These are phyloP conservation scores for Mucor plumbeus DNA, from an alignment of 371 early-diverging fungal genomes.

Conservation along the genomic window DNA sequence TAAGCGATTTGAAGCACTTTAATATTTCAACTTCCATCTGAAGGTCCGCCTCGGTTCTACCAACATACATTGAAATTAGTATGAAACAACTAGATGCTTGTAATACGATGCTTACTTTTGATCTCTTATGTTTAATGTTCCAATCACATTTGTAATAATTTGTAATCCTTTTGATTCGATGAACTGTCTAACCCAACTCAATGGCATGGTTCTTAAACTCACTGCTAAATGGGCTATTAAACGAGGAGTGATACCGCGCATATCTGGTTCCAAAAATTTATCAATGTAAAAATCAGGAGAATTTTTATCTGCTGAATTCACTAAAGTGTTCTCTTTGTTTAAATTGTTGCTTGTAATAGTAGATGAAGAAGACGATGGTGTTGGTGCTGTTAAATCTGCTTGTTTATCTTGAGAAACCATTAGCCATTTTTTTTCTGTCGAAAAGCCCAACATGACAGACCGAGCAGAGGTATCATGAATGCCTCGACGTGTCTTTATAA, in stretches of 20 bases:
- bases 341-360: constrained; percentile 23
- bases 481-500: constrained; percentile 47
- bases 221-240: constrained; percentile 67
- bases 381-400: constrained; percentile 33
- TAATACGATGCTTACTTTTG: constrained; percentile 41
- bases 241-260: constrained; percentile 63
- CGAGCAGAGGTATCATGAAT: constrained; percentile 47
- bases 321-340: constrained; percentile 19
- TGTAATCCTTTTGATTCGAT: constrained; percentile 74
- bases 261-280: constrained; percentile 62
- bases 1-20: constrained; percentile 78
- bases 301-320: constrained; percentile 50
- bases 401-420: constrained; percentile 60
- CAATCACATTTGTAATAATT: constrained; percentile 68
- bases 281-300: constrained; percentile 72
- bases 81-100: neutral
- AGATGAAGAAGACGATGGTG: constrained; percentile 18
- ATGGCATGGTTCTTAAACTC: constrained; percentile 74
- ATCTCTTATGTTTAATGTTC: constrained; percentile 55
- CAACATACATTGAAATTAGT: neutral
- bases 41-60: constrained; percentile 70
- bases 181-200: constrained; percentile 72
- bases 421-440: constrained; percentile 55
- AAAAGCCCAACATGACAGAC: constrained; percentile 46
- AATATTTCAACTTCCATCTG: constrained; percentile 83